Evolutionary conservation across 331 rosid species (phyloP).

Genomic region (Prunus yedoensis): DNA sequence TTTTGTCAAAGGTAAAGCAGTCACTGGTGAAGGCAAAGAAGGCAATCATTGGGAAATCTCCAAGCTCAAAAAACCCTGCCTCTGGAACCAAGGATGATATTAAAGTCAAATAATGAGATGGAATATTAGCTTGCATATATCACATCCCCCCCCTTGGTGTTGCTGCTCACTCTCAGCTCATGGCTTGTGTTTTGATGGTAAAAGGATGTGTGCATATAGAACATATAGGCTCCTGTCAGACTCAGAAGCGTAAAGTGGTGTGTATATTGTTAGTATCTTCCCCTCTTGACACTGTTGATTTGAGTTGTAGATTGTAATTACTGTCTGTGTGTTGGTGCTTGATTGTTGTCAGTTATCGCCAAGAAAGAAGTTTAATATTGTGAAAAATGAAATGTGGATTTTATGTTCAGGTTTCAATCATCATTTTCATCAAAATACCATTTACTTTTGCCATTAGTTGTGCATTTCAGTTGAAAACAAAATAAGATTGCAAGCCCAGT

Average conservation of each 20-base stretch:
- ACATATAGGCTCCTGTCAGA: constrained; percentile 26
- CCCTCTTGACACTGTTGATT: background rate
- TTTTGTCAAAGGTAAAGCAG: constrained; percentile 82
- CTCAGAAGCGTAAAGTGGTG: constrained; percentile 12
- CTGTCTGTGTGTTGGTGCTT: constrained; percentile 1
- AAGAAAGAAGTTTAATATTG: background rate
- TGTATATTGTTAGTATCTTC: constrained; percentile 5
- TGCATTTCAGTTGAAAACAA: background rate
- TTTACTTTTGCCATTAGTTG: background rate
- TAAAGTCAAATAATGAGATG: constrained; percentile 60
- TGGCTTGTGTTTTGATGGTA: constrained; percentile 22
- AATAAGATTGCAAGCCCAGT: background rate
- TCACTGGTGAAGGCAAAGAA: constrained; percentile 94
- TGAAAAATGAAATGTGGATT: background rate
- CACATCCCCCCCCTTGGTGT: background rate
- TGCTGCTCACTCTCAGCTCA: constrained; percentile 17
- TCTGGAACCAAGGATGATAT: constrained; percentile 70
- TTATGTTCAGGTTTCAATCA: constrained; percentile 1
- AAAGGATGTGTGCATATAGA: constrained; percentile 23
- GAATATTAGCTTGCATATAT: constrained; percentile 7
- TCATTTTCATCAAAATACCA: background rate
- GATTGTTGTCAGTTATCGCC: constrained; percentile 6
- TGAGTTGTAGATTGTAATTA: constrained; percentile 15
- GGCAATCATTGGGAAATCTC: constrained; percentile 88
- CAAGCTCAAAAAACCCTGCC: constrained; percentile 70